A percentile compares a stretch with the other conserved stretches of the same genome.
Evolutionary conservation across 768 basidiomycete genomes (phyloP).

Genomic region (Podaxis rugospora): DNA sequence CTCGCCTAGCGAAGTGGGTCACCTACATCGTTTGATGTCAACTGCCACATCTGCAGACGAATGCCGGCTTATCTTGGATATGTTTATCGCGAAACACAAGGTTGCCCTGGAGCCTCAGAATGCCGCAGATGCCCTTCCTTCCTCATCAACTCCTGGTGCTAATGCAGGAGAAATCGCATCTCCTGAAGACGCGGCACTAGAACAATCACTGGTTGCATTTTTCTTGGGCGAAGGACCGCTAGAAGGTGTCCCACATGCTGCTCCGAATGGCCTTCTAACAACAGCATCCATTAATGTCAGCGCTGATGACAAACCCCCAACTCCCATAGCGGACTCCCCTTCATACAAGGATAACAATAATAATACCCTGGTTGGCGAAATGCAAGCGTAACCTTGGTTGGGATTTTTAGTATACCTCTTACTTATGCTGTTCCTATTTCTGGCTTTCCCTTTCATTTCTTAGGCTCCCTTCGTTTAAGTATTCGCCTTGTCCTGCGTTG

Average conservation of each 20-base stretch:
- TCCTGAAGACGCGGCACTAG: constrained; percentile 31
- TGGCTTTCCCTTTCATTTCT: background rate
- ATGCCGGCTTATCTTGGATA: constrained; percentile 80
- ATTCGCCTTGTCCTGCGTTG: background rate
- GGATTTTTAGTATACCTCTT: background rate
- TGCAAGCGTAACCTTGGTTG: constrained; percentile 2
- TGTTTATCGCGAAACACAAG: constrained; percentile 68
- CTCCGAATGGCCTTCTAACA: background rate
- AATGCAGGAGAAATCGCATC: constrained; percentile 16
- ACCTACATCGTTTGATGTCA: constrained; percentile 64
- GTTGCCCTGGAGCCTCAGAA: constrained; percentile 29
- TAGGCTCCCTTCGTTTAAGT: background rate
- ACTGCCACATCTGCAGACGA: constrained; percentile 75
- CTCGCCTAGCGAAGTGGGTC: constrained; percentile 46
- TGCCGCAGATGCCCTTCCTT: constrained; percentile 27
- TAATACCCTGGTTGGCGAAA: constrained; percentile 6
- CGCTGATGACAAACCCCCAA: background rate
- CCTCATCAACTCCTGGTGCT: constrained; percentile 30
- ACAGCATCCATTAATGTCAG: background rate
- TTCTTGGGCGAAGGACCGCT: constrained; percentile 26
- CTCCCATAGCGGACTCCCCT: background rate
- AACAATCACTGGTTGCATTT: constrained; percentile 48
- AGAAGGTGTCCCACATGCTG: background rate
- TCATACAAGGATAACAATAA: constrained; percentile 1
- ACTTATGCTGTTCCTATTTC: background rate